phyloP scores from a whole-genome alignment of 352 stramenopile species.

The Detonula confervacea region DNA sequence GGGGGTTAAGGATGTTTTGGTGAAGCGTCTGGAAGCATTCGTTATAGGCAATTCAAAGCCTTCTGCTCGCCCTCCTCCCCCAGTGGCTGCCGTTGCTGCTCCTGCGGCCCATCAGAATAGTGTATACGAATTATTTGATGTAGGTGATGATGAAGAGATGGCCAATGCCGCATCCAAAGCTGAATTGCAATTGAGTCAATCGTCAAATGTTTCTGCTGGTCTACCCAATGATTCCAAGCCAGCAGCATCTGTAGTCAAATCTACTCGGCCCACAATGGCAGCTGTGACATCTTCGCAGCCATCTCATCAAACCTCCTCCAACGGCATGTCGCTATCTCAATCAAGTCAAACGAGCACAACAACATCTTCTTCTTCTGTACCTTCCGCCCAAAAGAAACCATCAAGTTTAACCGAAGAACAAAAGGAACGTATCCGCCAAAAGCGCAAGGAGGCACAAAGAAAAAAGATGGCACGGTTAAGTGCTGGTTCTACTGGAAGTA shows the following conservation, averaged over 20 bases:
- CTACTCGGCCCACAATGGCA: too few relatives aligned
- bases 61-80: not conserved
- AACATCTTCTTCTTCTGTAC: too few relatives aligned
- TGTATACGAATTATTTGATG: too few relatives aligned
- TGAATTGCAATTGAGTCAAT: too few relatives aligned
- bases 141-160: too few relatives aligned
- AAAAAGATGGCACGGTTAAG: too few relatives aligned
- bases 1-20: conserved; percentile 60
- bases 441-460: too few relatives aligned
- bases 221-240: too few relatives aligned
- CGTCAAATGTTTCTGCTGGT: too few relatives aligned
- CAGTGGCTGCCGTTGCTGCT: not conserved
- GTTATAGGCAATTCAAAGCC: not conserved
- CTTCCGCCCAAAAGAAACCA: not conserved
- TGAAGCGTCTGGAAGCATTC: conserved; percentile 46
- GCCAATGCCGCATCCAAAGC: too few relatives aligned
- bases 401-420: conserved; percentile 5
- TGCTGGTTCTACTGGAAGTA: too few relatives aligned
- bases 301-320: not conserved
- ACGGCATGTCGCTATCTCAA: not conserved
- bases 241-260: too few relatives aligned
- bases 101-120: not conserved
- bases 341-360: conserved; percentile 4
- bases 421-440: conserved; percentile 12
- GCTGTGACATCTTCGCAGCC: not conserved